A percentile compares a stretch with the other conserved stretches of the same genome.
phyloP scores from a whole-genome alignment of 208 protist genomes.

The Naegleria lovaniensis region DNA sequence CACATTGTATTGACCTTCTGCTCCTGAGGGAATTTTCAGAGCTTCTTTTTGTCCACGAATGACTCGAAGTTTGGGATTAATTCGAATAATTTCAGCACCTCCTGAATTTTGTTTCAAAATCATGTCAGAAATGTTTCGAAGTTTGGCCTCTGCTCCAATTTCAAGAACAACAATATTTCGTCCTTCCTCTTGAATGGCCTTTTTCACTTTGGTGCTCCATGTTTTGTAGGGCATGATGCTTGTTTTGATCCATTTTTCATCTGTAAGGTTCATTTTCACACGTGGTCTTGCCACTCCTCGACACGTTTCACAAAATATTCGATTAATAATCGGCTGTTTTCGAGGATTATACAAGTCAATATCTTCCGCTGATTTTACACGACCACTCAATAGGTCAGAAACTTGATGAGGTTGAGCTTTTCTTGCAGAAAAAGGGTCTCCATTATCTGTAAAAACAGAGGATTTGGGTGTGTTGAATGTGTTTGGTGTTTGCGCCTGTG shows the following conservation, averaged over 20 bases:
- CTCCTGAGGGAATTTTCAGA: background rate
- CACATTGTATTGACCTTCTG: background rate
- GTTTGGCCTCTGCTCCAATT: background rate
- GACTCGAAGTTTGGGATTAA: background rate
- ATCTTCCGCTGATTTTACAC: background rate
- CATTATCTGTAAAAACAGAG: background rate
- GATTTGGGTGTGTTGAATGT: background rate
- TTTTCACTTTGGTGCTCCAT: slow-evolving; percentile 5
- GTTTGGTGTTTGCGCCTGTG: background rate
- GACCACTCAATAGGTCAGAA: background rate
- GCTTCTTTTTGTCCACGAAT: background rate
- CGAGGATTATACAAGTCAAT: background rate
- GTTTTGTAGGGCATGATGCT: no score
- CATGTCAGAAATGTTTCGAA: background rate
- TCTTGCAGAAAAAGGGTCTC: background rate
- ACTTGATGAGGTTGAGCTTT: background rate
- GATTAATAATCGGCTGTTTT: background rate
- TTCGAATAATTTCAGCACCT: background rate
- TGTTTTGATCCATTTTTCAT: background rate
- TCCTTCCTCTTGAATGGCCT: background rate
- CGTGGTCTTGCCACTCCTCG: slow-evolving; percentile 7
- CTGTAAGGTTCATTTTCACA: background rate
- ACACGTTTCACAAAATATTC: background rate
- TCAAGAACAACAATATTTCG: background rate
- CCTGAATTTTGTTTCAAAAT: background rate